Evolutionary conservation across 345 rosid genomes (phyloP).

Genomic region (Sonneratia caseolaris): DNA sequence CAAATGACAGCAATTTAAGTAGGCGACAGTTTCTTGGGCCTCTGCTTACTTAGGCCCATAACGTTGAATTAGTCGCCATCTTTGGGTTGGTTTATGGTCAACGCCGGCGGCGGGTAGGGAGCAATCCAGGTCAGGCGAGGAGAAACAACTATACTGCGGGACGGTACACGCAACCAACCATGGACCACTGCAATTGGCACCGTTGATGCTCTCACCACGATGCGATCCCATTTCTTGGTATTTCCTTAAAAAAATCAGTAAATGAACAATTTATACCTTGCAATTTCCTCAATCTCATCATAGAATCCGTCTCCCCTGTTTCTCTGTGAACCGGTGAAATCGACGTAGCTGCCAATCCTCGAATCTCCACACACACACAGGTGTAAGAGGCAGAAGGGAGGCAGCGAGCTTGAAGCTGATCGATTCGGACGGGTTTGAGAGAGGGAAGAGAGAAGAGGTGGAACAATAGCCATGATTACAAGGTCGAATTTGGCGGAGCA

Average conservation of each 20-base stretch:
- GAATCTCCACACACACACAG: not conserved
- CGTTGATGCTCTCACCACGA: not conserved
- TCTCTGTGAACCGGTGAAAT: not conserved
- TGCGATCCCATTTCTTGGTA: not conserved
- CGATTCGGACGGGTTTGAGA: not conserved
- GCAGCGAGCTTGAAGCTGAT: not conserved
- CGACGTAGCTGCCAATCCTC: not conserved
- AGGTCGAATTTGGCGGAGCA: slow-evolving; percentile 92
- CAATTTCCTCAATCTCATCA: not conserved
- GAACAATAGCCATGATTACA: slow-evolving; percentile 56
- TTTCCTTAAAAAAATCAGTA: too few relatives aligned
- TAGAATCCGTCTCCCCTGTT: not conserved
- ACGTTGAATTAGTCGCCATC: not conserved
- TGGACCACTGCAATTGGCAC: slow-evolving; percentile 5
- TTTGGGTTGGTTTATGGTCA: not conserved
- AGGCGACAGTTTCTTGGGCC: not conserved
- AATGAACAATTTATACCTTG: too few relatives aligned
- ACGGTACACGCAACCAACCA: not conserved
- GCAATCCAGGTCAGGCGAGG: not conserved
- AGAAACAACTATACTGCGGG: too few relatives aligned
- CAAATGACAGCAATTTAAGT: too few relatives aligned
- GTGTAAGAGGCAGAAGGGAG: slow-evolving; percentile 4
- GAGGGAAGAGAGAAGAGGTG: not conserved
- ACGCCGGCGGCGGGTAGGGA: not conserved
- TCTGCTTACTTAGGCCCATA: not conserved